These are phyloP conservation scores for Circinella minor DNA, from an alignment of 371 early-diverging fungal genomes.

Conservation along the genomic window DNA sequence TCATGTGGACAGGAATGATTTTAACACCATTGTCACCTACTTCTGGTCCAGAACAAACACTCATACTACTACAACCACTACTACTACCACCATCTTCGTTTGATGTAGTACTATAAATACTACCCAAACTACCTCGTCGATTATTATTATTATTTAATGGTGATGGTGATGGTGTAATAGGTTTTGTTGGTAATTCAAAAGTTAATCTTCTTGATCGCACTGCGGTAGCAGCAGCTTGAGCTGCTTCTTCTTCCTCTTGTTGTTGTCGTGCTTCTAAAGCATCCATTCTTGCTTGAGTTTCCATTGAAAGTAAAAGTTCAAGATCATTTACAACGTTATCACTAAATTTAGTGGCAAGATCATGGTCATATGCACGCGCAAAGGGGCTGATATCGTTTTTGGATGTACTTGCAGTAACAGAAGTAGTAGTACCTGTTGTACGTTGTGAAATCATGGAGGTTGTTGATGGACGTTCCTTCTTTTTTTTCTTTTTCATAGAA, in stretches of 20 bases:
- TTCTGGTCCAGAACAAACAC: not conserved
- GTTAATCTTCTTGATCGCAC: conserved; percentile 17
- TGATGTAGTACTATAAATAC: not conserved
- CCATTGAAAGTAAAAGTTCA: conserved; percentile 38
- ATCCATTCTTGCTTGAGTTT: conserved; percentile 45
- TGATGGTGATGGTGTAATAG: not conserved
- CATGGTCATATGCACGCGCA: conserved; percentile 19
- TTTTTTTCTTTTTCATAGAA: conserved; percentile 4
- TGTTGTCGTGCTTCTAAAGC: conserved; percentile 19
- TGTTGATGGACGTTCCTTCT: not conserved
- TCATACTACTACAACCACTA: not conserved
- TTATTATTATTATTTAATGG: not conserved
- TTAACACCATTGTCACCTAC: not conserved
- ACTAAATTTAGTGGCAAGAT: conserved; percentile 25
- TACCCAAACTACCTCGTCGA: conserved; percentile 3
- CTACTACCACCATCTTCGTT: not conserved
- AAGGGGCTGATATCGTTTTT: conserved; percentile 1
- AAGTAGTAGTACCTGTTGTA: not conserved
- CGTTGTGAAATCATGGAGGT: conserved; percentile 1
- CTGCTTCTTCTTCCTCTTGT: not conserved
- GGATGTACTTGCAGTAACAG: not conserved
- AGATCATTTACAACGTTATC: conserved; percentile 33
- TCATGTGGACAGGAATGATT: not conserved
- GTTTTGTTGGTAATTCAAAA: conserved; percentile 30
- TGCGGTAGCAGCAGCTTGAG: not conserved